Base-by-base conservation (phyloP, 192 early-diverging fungal genomes). In the Geranomyces variabilis region DNA sequence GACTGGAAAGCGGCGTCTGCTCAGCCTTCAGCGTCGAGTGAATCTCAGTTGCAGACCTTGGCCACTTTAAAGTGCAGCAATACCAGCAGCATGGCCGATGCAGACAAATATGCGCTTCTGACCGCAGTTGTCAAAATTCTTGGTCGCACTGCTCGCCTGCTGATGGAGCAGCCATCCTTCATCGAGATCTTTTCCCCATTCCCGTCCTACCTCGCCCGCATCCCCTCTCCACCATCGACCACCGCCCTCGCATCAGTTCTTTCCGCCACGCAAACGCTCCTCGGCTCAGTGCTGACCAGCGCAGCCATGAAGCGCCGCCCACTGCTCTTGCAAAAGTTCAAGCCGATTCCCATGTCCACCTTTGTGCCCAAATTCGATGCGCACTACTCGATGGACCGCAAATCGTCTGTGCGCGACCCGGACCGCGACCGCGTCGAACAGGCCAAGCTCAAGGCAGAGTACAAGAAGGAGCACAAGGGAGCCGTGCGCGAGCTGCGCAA, bases 401-500 rank as follows among this genome's bases (percentile, higher is more conserved):
- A 80, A 41, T 45, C 26, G 46, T 10, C 13, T 14, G 84, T 89
- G 74, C 90, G 93, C 70, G 93, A 95, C 75, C 87, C 90, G 22
- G 89, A 96, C 76, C 80, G 87, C 55, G 89, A 90, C 33, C 89
- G 90, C 51, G 84, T 84, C 62, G 86, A 93, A 77, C 70, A 79
- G 29, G 80, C 87, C 60, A 97, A 97, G 79, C 78, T 96, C 58
- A 78, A 91, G 33, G 75, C 86, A 10, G 90, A 95, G 80, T 85
- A 93, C 79, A 95, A 93, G 81, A 91, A 92, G 81, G 97, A 99
- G 76, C 86, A 87, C 77, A 94, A 97, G 76, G 95, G 96, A 17
- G 96, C 96, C 24, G 86, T 95, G 49, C 89, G 97, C 26, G 97
- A 99, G 80, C 78, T 99, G 69, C 91, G 96, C 34, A 94, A 96